A percentile compares a stretch with the other conserved stretches of the same genome.
Conservation (phyloP, 73 alveolate genomes). For the Paramecium tetraurelia region DNA sequence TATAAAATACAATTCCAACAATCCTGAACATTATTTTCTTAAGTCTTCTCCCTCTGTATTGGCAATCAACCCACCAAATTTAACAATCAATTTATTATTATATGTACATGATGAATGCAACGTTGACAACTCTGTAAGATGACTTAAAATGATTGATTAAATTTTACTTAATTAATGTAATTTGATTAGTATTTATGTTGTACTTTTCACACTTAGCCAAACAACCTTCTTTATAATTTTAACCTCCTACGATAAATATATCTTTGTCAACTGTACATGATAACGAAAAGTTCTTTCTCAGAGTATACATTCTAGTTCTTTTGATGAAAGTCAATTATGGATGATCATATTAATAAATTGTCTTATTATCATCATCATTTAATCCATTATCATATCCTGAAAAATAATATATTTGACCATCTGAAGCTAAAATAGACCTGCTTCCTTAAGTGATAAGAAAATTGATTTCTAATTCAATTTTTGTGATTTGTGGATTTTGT, state of each 20-base stretch:
- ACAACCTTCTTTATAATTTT: slow-evolving; percentile 42
- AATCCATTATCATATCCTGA: not conserved
- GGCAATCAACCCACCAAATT: slow-evolving; percentile 30
- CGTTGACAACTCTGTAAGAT: not conserved
- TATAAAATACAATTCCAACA: not conserved
- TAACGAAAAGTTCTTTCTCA: slow-evolving; percentile 10
- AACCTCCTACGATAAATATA: slow-evolving; percentile 26
- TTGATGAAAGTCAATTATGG: not conserved
- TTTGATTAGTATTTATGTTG: not conserved
- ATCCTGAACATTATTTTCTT: not conserved
- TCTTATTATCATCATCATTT: not conserved
- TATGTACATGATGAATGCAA: not conserved
- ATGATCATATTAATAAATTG: not conserved
- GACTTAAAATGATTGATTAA: not conserved
- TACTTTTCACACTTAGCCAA: slow-evolving; percentile 39
- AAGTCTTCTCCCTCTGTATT: not conserved
- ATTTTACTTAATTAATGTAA: not conserved
- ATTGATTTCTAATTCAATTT: not conserved
- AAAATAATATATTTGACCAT: not conserved
- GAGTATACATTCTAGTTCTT: slow-evolving; percentile 14
- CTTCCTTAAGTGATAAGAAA: not conserved
- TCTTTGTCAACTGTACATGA: not conserved
- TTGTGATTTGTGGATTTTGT: not conserved
- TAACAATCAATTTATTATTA: slow-evolving; percentile 18
- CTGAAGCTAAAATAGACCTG: not conserved